Base-by-base conservation (phyloP, 306 rosid genomes). In the Corylus americana region DNA sequence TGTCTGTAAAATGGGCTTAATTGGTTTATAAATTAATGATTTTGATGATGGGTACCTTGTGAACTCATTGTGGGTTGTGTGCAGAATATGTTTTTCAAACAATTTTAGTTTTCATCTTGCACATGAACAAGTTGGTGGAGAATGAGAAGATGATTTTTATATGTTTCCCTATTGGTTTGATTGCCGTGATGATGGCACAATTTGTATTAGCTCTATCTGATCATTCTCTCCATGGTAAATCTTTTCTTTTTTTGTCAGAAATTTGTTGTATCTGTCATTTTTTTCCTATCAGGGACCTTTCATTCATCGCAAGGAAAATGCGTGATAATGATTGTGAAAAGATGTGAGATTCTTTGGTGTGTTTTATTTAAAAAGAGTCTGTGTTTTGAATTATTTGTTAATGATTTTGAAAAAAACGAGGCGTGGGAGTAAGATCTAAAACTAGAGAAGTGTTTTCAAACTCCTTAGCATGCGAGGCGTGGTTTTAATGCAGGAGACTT, bases 121-220 rank as follows among this genome's bases (percentile, higher is more conserved):
- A 49, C 53, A 10, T 49, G 53, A 49, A 49, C 53, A 49, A 11
- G 16, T 25, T 59, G 18, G 10, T 68, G 77, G 86, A 77, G 88
- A 77, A 79, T 77, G 86, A 63, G 73, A 71, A 81, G 91, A 86
- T 48, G 81, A 81, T 25, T 58, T 27, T 8, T 59, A 29, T 44
- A 66, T 79, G 70, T 75, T 86, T 87, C 85, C 93, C 89, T 89
- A 83, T 89, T 89, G 88, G 89, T 85, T 85, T 89, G 89, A 85
- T 79, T 55, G 89, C 88, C 85, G 31, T 13, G 18, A 89, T 81
- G 86, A 83, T 87, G 87, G 89, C 82, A 59, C 53, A 49, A 49
- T 10, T 11, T 49, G 53, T 49, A 49, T 49, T 49, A 49, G 71
- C 71, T 67, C 71, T 67, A 67, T 67, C 71, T 18, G 71, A 67